A percentile compares a stretch with the other conserved stretches of the same genome.
These are phyloP conservation scores for Ustilago esculenta DNA, from an alignment of 1,284 basidiomycete species.

Conservation along the genomic window DNA sequence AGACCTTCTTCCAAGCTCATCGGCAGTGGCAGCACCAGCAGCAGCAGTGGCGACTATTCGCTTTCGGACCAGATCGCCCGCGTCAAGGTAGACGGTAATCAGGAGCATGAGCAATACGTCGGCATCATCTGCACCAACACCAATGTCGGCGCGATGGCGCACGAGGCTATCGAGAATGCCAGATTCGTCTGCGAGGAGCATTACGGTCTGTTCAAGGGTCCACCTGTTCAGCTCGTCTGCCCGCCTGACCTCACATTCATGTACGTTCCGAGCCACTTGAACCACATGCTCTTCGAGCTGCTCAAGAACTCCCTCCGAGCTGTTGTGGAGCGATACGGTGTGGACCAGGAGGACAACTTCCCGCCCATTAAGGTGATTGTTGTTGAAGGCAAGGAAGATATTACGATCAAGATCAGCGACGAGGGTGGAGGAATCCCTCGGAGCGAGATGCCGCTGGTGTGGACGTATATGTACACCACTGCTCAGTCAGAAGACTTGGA, in stretches of 20 bases:
- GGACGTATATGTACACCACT: conserved; percentile 98
- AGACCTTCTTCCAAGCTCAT: conserved; percentile 34
- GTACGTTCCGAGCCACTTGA: conserved; percentile 90
- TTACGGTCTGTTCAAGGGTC: conserved; percentile 86
- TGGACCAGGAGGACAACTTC: conserved; percentile 80
- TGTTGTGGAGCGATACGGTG: conserved; percentile 90
- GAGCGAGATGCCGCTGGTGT: conserved; percentile 89
- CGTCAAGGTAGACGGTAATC: conserved; percentile 42
- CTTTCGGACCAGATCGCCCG: conserved; percentile 34
- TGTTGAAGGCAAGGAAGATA: conserved; percentile 83
- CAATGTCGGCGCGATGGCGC: conserved; percentile 68
- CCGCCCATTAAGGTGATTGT: conserved; percentile 97
- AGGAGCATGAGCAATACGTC: conserved; percentile 77
- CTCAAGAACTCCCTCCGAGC: conserved; percentile 97
- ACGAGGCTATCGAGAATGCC: conserved; percentile 98
- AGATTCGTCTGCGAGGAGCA: conserved; percentile 98
- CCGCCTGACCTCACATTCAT: conserved; percentile 86
- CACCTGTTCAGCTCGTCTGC: conserved; percentile 96
- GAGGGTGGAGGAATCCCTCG: conserved; percentile 96
- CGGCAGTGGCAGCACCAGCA: conserved; percentile 23
- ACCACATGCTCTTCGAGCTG: conserved; percentile 96
- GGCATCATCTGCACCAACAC: conserved; percentile 98
- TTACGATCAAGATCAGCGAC: conserved; percentile 97
- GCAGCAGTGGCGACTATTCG: conserved; percentile 28
- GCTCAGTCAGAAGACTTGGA: conserved; percentile 87